A percentile compares a stretch with the other conserved stretches of the same genome.
These are phyloP conservation scores for Quercus variabilis DNA, from an alignment of 306 rosid species.

Conservation along the genomic window DNA sequence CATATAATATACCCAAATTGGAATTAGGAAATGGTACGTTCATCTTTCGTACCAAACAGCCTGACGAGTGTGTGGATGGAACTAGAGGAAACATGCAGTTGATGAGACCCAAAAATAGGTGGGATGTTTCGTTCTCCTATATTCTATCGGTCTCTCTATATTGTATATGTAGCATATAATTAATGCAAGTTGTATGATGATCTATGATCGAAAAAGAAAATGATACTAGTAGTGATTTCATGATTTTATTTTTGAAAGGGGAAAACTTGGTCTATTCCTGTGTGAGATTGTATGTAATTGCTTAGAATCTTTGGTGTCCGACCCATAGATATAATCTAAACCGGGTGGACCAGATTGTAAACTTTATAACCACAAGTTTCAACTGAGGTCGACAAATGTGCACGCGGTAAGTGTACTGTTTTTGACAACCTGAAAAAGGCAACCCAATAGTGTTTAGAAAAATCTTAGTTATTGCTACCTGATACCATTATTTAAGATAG, in stretches of 20 bases:
- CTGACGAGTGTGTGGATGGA: too few species aligned
- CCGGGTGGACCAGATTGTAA: neutral
- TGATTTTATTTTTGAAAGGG: neutral
- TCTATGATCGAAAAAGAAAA: too few species aligned
- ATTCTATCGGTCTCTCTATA: too few species aligned
- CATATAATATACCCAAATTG: too few species aligned
- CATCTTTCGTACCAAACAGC: too few species aligned
- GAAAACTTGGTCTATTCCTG: neutral
- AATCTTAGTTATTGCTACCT: neutral
- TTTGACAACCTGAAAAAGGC: neutral
- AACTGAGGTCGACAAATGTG: neutral
- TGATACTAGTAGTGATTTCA: too few species aligned
- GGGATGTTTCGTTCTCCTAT: too few species aligned
- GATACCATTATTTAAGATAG: neutral
- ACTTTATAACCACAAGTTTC: neutral
- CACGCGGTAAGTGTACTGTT: neutral
- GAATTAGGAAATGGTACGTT: too few species aligned
- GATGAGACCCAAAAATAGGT: too few species aligned
- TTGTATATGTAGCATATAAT: too few species aligned
- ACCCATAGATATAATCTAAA: neutral
- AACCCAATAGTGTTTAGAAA: neutral
- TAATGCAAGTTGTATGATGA: too few species aligned
- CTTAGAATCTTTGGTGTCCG: neutral
- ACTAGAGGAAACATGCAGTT: too few species aligned
- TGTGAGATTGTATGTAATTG: neutral